phyloP scores from a whole-genome alignment of 306 rosid species.

The Cucurbita pepo region DNA sequence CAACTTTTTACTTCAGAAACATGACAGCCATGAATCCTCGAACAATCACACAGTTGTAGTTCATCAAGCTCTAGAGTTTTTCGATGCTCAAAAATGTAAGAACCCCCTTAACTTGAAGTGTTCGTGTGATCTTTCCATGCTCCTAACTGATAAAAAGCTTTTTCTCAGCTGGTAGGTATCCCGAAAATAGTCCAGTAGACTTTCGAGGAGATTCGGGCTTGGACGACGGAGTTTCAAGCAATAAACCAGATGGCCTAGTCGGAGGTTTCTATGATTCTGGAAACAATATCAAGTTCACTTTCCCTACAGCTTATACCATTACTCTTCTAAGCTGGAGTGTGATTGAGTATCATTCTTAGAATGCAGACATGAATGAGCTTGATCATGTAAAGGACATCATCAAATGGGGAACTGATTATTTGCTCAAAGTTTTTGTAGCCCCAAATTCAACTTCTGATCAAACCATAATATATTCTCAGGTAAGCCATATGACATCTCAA shows the following conservation, averaged over 20 bases:
- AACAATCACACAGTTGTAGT: slow-evolving; percentile 40
- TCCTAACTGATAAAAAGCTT: neutral
- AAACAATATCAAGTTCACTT: slow-evolving; percentile 65
- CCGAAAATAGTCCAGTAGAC: slow-evolving; percentile 36
- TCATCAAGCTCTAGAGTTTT: slow-evolving; percentile 58
- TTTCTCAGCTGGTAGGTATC: slow-evolving; percentile 52
- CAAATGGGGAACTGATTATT: slow-evolving; percentile 73
- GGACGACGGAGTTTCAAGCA: slow-evolving; percentile 32
- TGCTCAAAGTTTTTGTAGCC: slow-evolving; percentile 40
- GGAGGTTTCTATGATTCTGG: slow-evolving; percentile 96
- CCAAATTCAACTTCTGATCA: slow-evolving; percentile 26
- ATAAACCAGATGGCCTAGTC: slow-evolving; percentile 19
- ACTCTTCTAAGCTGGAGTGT: slow-evolving; percentile 74
- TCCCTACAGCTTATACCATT: slow-evolving; percentile 66
- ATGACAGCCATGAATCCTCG: slow-evolving; percentile 23
- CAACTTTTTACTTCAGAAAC: slow-evolving; percentile 29
- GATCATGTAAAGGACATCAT: slow-evolving; percentile 68
- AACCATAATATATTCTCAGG: slow-evolving; percentile 52
- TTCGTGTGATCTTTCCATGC: neutral
- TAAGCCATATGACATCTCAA: slow-evolving; percentile 9
- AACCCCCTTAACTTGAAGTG: neutral
- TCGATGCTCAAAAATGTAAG: slow-evolving; percentile 72
- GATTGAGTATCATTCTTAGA: slow-evolving; percentile 58
- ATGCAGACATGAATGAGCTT: slow-evolving; percentile 50
- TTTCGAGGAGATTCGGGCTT: slow-evolving; percentile 66